Evolutionary conservation across 345 rosid species (phyloP).

Genomic region (Eucalyptus grandis): DNA sequence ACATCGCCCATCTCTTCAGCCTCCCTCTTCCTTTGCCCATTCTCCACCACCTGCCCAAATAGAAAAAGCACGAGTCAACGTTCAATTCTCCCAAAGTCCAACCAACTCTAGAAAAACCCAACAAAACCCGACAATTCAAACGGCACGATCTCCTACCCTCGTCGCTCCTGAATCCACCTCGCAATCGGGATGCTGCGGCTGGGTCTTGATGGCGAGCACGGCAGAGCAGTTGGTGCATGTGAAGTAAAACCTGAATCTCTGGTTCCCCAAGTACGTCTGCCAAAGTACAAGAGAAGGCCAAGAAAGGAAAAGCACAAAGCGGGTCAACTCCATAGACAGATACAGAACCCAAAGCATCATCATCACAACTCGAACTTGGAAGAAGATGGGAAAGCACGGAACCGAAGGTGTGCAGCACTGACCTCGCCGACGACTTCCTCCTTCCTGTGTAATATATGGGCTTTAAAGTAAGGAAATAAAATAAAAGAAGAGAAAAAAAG

Average conservation of each 20-base stretch:
- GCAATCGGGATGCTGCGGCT: conserved; percentile 91
- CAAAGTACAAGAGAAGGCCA: no score
- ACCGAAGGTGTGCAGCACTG: no score
- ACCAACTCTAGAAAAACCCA: not conserved
- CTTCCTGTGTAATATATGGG: no score
- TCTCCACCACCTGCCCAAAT: not conserved
- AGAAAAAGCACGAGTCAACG: not conserved
- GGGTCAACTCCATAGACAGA: no score
- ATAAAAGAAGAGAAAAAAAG: no score
- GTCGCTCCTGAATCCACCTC: conserved; percentile 75
- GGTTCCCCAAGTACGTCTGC: conserved; percentile 87
- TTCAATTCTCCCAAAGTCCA: not conserved
- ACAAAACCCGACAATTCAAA: not conserved
- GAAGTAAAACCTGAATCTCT: conserved; percentile 79
- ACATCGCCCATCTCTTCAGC: not conserved
- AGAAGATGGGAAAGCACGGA: not conserved
- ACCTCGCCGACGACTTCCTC: no score
- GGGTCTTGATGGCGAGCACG: conserved; percentile 73
- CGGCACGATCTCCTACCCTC: not conserved
- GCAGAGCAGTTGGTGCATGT: conserved; percentile 93
- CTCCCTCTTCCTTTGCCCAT: not conserved
- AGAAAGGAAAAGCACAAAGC: no score
- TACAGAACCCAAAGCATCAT: not conserved
- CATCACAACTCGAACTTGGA: not conserved
- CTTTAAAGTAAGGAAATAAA: no score